Conservation (phyloP, 2,329 filamentous ascomycete genomes). For the Claviceps sp. region DNA sequence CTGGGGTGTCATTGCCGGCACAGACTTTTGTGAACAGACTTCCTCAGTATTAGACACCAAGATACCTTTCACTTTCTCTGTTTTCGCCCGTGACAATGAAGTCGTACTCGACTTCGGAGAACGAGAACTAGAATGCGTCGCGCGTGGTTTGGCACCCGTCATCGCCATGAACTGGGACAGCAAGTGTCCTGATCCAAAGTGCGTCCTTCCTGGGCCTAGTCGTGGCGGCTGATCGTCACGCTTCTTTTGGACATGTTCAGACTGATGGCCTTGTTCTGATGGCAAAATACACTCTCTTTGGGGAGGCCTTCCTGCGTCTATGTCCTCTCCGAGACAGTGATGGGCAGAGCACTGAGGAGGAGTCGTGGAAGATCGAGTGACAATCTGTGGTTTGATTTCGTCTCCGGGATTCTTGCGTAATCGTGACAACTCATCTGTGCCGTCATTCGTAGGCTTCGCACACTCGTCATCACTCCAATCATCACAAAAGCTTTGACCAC, state of each 20-base stretch:
- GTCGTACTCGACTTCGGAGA: neutral
- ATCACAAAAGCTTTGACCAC: neutral
- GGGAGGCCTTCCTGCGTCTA: neutral
- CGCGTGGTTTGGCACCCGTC: neutral
- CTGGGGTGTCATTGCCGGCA: conserved; percentile 7
- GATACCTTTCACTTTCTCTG: neutral
- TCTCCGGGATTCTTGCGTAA: neutral
- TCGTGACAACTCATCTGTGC: neutral
- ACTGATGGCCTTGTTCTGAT: neutral
- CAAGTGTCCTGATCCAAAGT: neutral
- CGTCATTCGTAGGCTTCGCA: neutral
- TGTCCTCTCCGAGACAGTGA: neutral
- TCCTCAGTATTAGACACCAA: neutral
- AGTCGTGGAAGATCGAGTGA: neutral
- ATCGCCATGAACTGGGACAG: conserved; percentile 6
- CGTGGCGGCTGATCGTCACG: neutral
- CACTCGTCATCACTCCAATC: neutral
- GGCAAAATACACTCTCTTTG: neutral
- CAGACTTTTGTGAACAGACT: neutral
- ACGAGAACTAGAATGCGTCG: neutral
- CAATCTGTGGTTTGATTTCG: neutral
- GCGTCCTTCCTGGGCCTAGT: neutral
- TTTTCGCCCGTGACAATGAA: neutral
- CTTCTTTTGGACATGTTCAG: neutral
- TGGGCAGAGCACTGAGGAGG: neutral